Evolutionary conservation across 176 grass and related monocot genomes (phyloP), one percentile per base, ranked within the genome.

Genomic region (Zea luxurians): DNA sequence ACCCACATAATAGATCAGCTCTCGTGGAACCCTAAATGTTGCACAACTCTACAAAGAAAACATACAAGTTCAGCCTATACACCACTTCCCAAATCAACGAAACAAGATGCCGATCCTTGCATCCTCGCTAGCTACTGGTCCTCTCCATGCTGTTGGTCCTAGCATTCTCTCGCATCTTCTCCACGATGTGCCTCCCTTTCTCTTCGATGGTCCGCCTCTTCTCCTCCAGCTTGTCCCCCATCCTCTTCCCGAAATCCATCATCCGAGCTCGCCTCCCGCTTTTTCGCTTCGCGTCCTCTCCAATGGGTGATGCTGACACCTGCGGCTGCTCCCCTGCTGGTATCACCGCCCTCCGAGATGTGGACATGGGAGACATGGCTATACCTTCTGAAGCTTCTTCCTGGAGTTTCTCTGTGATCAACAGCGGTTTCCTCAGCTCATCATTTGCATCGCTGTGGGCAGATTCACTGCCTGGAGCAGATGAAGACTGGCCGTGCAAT

Each of bases 141-240:
- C 79, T 84, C 61, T 91, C 85, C 74, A 83, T 38, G 80, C 76
- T 83, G 66, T 84, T 85, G 1, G 84, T 85, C 78, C 86, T 92
- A 4, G 85, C 84, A 71, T 94, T 98, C 58, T 98, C 95, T 10
- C 87, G 83, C 83, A 98, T 92, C 84, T 94, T 98, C 45, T 94
- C 95, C 37, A 98, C 89, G 48, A 98, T 92, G 80, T 88, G 78
- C 49, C 87, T 45, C 46, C 92, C 62, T 52, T 85, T 98, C 76
- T 98, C 96, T 83, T 98, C 96, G 6, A 94, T 83, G 3, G 90
- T 88, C 16, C 87, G 79, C 66, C 89, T 89, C 75, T 98, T 94
- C 77, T 98, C 95, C 79, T 93, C 95, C 60, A 98, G 82, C 70
- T 98, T 98, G 79, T 88, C 95, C 15, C 89, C 95, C 85, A 98